Evolutionary conservation across 2,329 filamentous ascomycete species (phyloP).

Genomic region (Bipolaris gigantea): DNA sequence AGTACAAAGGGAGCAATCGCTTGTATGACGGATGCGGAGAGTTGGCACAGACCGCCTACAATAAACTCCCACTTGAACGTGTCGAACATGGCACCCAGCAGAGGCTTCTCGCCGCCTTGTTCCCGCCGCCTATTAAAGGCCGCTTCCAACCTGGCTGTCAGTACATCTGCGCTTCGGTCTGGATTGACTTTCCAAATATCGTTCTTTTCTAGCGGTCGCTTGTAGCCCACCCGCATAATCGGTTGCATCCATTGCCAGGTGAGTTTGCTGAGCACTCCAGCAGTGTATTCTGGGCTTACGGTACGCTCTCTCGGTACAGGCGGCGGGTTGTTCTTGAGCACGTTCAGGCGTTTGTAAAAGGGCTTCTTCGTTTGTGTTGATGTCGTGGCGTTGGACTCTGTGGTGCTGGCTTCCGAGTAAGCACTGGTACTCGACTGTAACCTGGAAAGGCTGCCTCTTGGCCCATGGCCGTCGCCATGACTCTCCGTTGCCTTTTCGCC

Average conservation of each 20-base stretch:
- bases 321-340: slow-evolving; percentile 55
- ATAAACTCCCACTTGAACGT: slow-evolving; percentile 84
- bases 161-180: slow-evolving; percentile 68
- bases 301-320: slow-evolving; percentile 58
- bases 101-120: slow-evolving; percentile 69
- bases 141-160: slow-evolving; percentile 67
- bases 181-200: slow-evolving; percentile 93
- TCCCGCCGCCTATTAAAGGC: slow-evolving; percentile 69
- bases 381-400: slow-evolving; percentile 32
- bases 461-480: slow-evolving; percentile 21
- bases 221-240: slow-evolving; percentile 82
- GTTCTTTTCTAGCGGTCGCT: slow-evolving; percentile 76
- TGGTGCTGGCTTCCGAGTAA: slow-evolving; percentile 36
- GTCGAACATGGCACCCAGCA: slow-evolving; percentile 82
- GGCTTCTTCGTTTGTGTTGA: slow-evolving; percentile 46
- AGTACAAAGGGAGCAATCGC: slow-evolving; percentile 84
- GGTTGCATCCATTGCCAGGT: slow-evolving; percentile 91
- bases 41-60: slow-evolving; percentile 76
- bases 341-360: slow-evolving; percentile 62
- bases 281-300: slow-evolving; percentile 70
- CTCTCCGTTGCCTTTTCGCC: slow-evolving; percentile 40
- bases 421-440: slow-evolving; percentile 34
- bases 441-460: slow-evolving; percentile 29
- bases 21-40: slow-evolving; percentile 70
- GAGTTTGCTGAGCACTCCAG: slow-evolving; percentile 72